Percentiles rank a stretch among this genome's conserved stretches.
phyloP scores from a whole-genome alignment of 192 early-diverging fungal genomes.

The Paraglomus occultum region DNA sequence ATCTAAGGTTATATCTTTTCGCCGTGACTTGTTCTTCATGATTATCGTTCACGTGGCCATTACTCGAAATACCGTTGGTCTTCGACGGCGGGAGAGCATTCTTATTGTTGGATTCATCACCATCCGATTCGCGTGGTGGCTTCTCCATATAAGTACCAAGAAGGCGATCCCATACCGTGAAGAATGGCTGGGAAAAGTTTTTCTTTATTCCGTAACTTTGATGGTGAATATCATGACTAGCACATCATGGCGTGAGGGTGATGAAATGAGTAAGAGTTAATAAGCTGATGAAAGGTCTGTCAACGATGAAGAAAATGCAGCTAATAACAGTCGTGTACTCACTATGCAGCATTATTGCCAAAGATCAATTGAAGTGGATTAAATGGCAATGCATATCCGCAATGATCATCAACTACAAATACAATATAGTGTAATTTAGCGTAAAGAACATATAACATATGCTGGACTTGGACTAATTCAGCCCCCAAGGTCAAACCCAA shows the following conservation, averaged over 20 bases:
- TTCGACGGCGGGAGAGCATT: neutral
- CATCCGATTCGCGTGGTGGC: slow-evolving; percentile 35
- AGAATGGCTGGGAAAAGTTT: slow-evolving; percentile 72
- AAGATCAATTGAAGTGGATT: slow-evolving; percentile 68
- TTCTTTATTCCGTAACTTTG: slow-evolving; percentile 56
- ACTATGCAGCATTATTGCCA: slow-evolving; percentile 72
- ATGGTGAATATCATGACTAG: slow-evolving; percentile 60
- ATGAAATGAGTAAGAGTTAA: neutral
- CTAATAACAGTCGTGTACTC: slow-evolving; percentile 50
- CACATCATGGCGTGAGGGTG: too few species aligned
- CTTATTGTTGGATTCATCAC: neutral
- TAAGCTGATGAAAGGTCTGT: neutral
- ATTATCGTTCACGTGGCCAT: neutral
- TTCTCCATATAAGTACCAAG: slow-evolving; percentile 60
- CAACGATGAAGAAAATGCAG: slow-evolving; percentile 6
- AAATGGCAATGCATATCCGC: slow-evolving; percentile 75
- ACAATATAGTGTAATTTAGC: too few species aligned
- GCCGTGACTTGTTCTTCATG: neutral
- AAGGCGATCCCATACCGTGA: slow-evolving; percentile 75
- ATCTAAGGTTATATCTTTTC: slow-evolving; percentile 12
- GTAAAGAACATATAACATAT: slow-evolving; percentile 4
- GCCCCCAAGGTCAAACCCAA: neutral
- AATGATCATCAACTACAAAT: slow-evolving; percentile 72
- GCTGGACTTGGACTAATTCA: slow-evolving; percentile 15
- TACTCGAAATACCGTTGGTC: slow-evolving; percentile 1